Evolutionary conservation across 768 basidiomycete genomes (phyloP).

Genomic region (Phlebiopsis flavidoalba): DNA sequence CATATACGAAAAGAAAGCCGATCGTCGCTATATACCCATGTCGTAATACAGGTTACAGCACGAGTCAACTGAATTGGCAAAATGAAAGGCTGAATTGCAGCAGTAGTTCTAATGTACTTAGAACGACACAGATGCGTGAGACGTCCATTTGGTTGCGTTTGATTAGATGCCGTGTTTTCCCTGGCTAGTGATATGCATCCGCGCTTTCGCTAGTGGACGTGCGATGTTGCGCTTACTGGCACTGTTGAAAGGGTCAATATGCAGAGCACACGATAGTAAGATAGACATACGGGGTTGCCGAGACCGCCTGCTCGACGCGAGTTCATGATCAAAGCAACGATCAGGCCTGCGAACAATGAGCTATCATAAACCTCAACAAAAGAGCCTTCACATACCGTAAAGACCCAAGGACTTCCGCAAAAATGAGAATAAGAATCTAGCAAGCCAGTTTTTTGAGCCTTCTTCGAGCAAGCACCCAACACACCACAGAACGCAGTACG

Average conservation of each 20-base stretch:
- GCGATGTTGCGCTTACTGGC: constrained; percentile 7
- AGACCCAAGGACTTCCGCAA: constrained; percentile 91
- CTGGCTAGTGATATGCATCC: neutral
- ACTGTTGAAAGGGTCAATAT: constrained; percentile 9
- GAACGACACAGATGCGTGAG: constrained; percentile 2
- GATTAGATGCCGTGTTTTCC: neutral
- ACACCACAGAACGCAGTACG: constrained; percentile 18
- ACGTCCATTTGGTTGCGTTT: neutral
- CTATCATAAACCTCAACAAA: neutral
- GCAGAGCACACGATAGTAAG: neutral
- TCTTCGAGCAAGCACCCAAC: neutral
- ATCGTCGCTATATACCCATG: constrained; percentile 6
- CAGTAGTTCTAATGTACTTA: constrained; percentile 2
- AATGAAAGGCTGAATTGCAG: constrained; percentile 8
- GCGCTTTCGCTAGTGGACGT: neutral
- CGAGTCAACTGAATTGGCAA: constrained; percentile 6
- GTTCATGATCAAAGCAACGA: constrained; percentile 96
- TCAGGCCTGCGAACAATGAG: constrained; percentile 47
- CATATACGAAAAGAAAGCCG: constrained; percentile 7
- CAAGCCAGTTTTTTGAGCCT: neutral
- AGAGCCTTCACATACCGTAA: constrained; percentile 46
- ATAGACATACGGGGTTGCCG: constrained; percentile 15
- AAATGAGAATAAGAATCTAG: constrained; percentile 96
- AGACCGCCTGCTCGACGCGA: constrained; percentile 46
- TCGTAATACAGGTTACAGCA: constrained; percentile 21